A percentile compares a stretch with the other conserved stretches of the same genome.
Evolutionary conservation across 176 grass and related monocot genomes (phyloP).

Genomic region (Lolium perenne): DNA sequence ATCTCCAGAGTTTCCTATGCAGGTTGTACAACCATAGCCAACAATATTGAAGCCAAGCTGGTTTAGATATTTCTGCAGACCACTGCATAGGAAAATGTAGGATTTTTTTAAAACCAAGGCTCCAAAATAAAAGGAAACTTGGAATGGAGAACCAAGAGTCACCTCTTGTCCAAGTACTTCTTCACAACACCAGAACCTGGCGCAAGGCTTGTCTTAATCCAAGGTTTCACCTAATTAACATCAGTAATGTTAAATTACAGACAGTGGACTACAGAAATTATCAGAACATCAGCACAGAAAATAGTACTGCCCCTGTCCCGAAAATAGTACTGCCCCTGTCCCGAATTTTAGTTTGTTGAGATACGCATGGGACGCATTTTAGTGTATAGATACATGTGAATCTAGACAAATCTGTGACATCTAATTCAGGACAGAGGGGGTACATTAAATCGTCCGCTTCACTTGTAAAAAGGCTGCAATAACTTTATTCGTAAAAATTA

Average conservation of each 20-base stretch:
- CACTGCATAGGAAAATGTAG: conserved; percentile 59
- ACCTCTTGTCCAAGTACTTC: conserved; percentile 94
- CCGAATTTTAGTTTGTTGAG: no score
- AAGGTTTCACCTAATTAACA: conserved; percentile 87
- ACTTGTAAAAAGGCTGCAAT: not conserved
- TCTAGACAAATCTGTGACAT: no score
- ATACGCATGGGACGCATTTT: no score
- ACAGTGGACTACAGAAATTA: not conserved
- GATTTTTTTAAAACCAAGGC: not conserved
- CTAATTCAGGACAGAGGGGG: not conserved
- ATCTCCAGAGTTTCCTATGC: conserved; percentile 98
- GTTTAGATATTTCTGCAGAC: conserved; percentile 90
- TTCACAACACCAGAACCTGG: conserved; percentile 97
- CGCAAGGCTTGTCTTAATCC: conserved; percentile 99
- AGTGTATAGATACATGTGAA: no score
- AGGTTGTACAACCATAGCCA: conserved; percentile 98
- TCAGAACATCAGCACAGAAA: not conserved
- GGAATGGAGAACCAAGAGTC: conserved; percentile 12
- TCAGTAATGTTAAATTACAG: conserved; percentile 32
- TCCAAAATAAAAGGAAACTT: not conserved
- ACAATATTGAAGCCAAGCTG: conserved; percentile 95
- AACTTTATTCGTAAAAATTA: not conserved
- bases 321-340: not conserved
- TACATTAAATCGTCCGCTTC: not conserved
- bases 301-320: no score